These are phyloP conservation scores for Auricularia cornea DNA, from an alignment of 768 basidiomycete species.

Conservation along the genomic window DNA sequence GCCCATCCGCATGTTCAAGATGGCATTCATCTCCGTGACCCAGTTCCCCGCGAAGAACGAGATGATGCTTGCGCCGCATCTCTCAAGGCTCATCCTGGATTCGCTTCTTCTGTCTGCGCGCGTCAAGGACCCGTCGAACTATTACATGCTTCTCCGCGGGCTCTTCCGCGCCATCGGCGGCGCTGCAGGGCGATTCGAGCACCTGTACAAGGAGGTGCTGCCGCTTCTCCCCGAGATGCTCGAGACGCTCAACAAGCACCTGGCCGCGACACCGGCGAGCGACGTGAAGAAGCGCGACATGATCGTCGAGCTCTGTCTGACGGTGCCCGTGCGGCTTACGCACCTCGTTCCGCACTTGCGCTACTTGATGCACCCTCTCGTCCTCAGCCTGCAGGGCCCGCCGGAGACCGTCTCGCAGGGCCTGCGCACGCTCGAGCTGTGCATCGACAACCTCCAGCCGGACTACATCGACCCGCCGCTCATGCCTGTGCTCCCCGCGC, in stretches of 20 bases:
- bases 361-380: constrained; percentile 94
- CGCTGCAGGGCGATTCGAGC: constrained; percentile 86
- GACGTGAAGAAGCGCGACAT: constrained; percentile 62
- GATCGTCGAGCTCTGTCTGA: constrained; percentile 94
- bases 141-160: constrained; percentile 84
- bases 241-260: constrained; percentile 85
- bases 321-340: constrained; percentile 89
- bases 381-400: constrained; percentile 78
- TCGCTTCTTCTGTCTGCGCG: constrained; percentile 92
- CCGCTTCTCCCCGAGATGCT: constrained; percentile 96
- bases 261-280: constrained; percentile 71
- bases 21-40: constrained; percentile 85
- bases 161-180: constrained; percentile 92
- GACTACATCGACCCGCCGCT: constrained; percentile 97
- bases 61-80: constrained; percentile 84
- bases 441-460: constrained; percentile 95
- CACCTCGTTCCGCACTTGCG: constrained; percentile 92
- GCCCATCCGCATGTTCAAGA: constrained; percentile 88
- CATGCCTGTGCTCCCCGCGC: constrained; percentile 81
- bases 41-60: constrained; percentile 70
- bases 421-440: constrained; percentile 91
- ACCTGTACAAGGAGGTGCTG: constrained; percentile 91
- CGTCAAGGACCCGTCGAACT: constrained; percentile 82
- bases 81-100: constrained; percentile 90
- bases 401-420: constrained; percentile 93